Conservation (phyloP, 371 early-diverging fungal species). For the Apophysomyces elegans region DNA sequence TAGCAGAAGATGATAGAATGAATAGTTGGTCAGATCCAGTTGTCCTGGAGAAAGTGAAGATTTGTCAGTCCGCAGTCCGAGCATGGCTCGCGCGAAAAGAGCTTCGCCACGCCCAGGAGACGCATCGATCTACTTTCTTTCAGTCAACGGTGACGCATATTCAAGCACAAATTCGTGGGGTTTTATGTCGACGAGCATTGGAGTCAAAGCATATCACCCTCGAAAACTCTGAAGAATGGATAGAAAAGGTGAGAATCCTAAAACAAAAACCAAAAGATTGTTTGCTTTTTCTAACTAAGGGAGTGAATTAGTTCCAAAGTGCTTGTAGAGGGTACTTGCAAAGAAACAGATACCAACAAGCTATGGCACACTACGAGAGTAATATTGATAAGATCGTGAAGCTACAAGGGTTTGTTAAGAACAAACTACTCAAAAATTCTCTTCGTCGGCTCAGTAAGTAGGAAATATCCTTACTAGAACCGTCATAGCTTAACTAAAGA, state of each 20-base stretch:
- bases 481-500: background rate
- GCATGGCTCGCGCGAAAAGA: constrained; percentile 60
- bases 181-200: constrained; percentile 47
- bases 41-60: constrained; percentile 40
- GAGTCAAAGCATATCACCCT: constrained; percentile 23
- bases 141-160: constrained; percentile 45
- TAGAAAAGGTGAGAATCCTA: constrained; percentile 21
- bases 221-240: constrained; percentile 26
- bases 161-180: constrained; percentile 73
- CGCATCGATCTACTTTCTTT: constrained; percentile 32
- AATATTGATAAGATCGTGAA: constrained; percentile 81
- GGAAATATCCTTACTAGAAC: background rate
- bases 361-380: constrained; percentile 62
- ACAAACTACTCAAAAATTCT: constrained; percentile 80
- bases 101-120: constrained; percentile 34
- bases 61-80: constrained; percentile 65
- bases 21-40: constrained; percentile 30
- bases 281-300: too few relatives aligned
- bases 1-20: background rate
- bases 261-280: too few relatives aligned
- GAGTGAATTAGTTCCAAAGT: constrained; percentile 69
- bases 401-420: constrained; percentile 84
- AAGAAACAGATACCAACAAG: constrained; percentile 61
- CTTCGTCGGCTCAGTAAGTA: constrained; percentile 79
- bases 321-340: constrained; percentile 66